A percentile compares a stretch with the other conserved stretches of the same genome.
Conservation (phyloP, 345 rosid genomes). For the Pugionium cornutum region DNA sequence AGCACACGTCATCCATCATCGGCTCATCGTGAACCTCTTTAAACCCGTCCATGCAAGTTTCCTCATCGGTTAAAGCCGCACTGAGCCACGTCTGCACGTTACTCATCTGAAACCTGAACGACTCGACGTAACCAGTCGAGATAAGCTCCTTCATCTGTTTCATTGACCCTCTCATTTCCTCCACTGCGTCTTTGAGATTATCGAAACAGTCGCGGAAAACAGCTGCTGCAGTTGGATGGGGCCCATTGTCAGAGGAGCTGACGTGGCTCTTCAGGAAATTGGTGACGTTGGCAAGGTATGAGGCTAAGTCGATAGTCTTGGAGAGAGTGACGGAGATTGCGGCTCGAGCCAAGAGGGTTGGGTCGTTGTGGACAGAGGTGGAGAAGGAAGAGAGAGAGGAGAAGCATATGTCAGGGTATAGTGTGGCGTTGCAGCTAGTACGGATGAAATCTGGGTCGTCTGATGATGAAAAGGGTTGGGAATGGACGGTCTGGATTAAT, state of each 20-base stretch:
- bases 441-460: slow-evolving; percentile 63
- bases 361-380: slow-evolving; percentile 49
- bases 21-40: slow-evolving; percentile 56
- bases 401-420: slow-evolving; percentile 81
- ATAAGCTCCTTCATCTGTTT: slow-evolving; percentile 67
- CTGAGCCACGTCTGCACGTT: slow-evolving; percentile 97
- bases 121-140: slow-evolving; percentile 43
- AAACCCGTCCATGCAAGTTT: slow-evolving; percentile 86
- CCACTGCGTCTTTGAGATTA: slow-evolving; percentile 80
- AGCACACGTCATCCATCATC: slow-evolving; percentile 51
- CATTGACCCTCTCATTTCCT: slow-evolving; percentile 77
- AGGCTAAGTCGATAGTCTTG: slow-evolving; percentile 49
- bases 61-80: slow-evolving; percentile 86
- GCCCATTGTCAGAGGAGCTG: slow-evolving; percentile 15
- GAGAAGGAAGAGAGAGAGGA: slow-evolving; percentile 63
- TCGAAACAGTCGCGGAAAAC: slow-evolving; percentile 83
- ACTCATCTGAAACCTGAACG: slow-evolving; percentile 74
- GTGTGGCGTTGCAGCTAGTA: slow-evolving; percentile 64
- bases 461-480: slow-evolving; percentile 27
- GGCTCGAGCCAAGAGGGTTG: slow-evolving; percentile 61
- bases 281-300: slow-evolving; percentile 59
- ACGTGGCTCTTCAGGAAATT: slow-evolving; percentile 53
- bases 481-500: slow-evolving; percentile 34
- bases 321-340: slow-evolving; percentile 65
- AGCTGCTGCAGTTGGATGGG: slow-evolving; percentile 40